Evolutionary conservation across 2,329 filamentous ascomycete genomes (phyloP), one percentile per base, ranked within the genome.

Genomic region (Hypoxylon sp.): DNA sequence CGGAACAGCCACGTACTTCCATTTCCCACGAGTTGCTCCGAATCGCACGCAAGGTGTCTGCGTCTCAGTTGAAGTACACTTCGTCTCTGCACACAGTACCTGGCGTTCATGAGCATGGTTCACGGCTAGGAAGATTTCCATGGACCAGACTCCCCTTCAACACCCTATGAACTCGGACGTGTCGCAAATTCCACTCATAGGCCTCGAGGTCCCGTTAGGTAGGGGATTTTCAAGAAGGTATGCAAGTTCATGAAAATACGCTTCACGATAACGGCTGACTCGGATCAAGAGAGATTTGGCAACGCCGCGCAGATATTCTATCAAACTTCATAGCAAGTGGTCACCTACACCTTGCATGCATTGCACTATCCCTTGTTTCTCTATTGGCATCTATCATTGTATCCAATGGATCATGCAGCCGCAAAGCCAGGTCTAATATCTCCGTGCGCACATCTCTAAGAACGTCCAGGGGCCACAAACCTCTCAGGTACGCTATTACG

Each of bases 251-350:
- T 59, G 31, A 20, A 11, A 6, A 13, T 7, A 14, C 1, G 20
- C 22, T 20, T 27, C 13, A 10, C 0, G 5, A 25, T 30, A 7
- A 14, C 35, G 30, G 42, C 57, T 61, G 44, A 58, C 49, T 49
- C 6, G 3, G 14, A 22, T 20, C 22, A 72, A 72, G 66, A 17
- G 66, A 70, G 20, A 53, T 64, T 56, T 78, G 76, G 77, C 72
- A 67, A 56, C 70, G 71, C 48, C 74, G 76, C 3, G 73, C 71
- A 4, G 64, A 68, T 50, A 66, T 61, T 53, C 33, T 69, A 14
- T 73, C 77, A 20, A 59, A 69, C 27, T 75, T 76, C 46, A 66
- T 78, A 48, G 70, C 71, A 25, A 66, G 64, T 14, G 76, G 77
- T 11, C 64, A 73, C 35, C 14, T 77, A 8, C 73, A 78, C 40